Evolutionary conservation across 495 filamentous ascomycete species (phyloP).

Genomic region (Xylaria cubensis): DNA sequence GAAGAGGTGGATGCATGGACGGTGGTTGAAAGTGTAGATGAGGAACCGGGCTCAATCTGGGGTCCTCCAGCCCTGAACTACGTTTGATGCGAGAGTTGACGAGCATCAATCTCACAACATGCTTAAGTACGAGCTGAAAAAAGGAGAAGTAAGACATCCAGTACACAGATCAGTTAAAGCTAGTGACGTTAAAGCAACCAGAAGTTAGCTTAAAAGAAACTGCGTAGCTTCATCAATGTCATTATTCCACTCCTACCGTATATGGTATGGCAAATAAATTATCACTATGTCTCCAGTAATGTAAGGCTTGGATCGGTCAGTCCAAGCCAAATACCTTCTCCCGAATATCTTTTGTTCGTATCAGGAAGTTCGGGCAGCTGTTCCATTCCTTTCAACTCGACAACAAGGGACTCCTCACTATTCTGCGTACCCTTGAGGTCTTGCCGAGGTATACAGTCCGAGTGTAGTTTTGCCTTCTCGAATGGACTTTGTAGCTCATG

Average conservation of each 20-base stretch:
- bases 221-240: too few relatives aligned
- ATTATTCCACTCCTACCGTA: too few relatives aligned
- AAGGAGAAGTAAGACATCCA: too few relatives aligned
- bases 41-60: background rate
- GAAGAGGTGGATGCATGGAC: too few relatives aligned
- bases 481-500: background rate
- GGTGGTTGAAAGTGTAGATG: background rate
- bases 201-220: too few relatives aligned
- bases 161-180: too few relatives aligned
- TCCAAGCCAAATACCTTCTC: background rate
- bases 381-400: background rate
- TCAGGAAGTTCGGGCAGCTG: background rate
- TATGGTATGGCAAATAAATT: too few relatives aligned
- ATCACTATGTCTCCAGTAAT: background rate
- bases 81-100: background rate
- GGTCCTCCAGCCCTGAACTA: background rate
- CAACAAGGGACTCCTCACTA: background rate
- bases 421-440: background rate
- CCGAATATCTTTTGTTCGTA: background rate
- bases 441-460: slow-evolving; percentile 1
- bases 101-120: background rate
- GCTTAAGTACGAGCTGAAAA: too few relatives aligned
- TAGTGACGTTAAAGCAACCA: too few relatives aligned
- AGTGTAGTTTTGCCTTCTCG: background rate
- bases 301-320: background rate